Percentiles rank a stretch among this genome's conserved stretches.
Evolutionary conservation across 2,329 filamentous ascomycete genomes (phyloP).

Genomic region (Talaromyces sp.): DNA sequence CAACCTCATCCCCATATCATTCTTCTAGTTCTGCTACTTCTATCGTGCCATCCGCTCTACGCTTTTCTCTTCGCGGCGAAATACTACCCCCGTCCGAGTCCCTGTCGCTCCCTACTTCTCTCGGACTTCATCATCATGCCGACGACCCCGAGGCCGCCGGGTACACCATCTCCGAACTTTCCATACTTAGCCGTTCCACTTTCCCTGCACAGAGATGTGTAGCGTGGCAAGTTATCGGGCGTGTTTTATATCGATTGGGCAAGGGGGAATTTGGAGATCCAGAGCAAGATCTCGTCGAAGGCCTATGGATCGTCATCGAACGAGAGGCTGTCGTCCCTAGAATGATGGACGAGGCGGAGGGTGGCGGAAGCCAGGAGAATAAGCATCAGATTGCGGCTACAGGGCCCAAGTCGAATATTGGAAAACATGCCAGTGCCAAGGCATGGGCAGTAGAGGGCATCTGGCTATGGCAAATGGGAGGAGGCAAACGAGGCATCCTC

Average conservation of each 20-base stretch:
- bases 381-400: conserved; percentile 35
- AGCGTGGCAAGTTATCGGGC: conserved; percentile 84
- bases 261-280: conserved; percentile 64
- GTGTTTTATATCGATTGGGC: conserved; percentile 78
- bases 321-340: conserved; percentile 72
- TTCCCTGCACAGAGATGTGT: conserved; percentile 86
- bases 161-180: conserved; percentile 85
- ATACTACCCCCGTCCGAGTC: conserved; percentile 74
- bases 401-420: conserved; percentile 20
- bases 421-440: conserved; percentile 69
- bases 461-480: conserved; percentile 79
- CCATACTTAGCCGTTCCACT: conserved; percentile 71
- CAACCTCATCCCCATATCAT: conserved; percentile 70
- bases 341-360: conserved; percentile 68
- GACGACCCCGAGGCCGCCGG: conserved; percentile 89
- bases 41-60: conserved; percentile 62
- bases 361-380: conserved; percentile 36
- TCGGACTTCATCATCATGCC: conserved; percentile 89
- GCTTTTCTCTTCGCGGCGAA: conserved; percentile 81
- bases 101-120: conserved; percentile 67
- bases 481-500: conserved; percentile 41
- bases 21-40: conserved; percentile 68
- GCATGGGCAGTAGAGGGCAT: conserved; percentile 85
- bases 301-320: conserved; percentile 77
- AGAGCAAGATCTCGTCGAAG: conserved; percentile 62